These are phyloP conservation scores for Fraxinus platypoda DNA, from an alignment of 305 asterid species.

Conservation along the genomic window DNA sequence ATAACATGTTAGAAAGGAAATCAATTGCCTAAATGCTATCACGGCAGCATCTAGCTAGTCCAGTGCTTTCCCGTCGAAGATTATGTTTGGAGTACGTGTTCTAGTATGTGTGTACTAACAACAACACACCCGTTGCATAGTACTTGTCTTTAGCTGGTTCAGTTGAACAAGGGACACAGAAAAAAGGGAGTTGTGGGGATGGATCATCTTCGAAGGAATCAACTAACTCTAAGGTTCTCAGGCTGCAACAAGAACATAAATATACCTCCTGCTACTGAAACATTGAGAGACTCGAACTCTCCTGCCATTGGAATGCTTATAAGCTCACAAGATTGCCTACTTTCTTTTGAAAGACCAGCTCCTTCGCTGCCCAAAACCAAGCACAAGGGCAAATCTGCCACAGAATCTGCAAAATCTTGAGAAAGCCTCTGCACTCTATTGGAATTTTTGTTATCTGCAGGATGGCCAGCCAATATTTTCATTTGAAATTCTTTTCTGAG, in stretches of 20 bases:
- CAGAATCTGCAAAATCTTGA: conserved; percentile 50
- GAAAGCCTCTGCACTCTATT: conserved; percentile 44
- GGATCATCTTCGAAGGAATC: background rate
- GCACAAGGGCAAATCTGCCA: conserved; percentile 52
- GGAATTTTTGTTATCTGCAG: conserved; percentile 34
- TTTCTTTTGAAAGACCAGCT: conserved; percentile 61
- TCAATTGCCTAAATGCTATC: background rate
- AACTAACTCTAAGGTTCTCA: conserved; percentile 10
- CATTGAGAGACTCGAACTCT: conserved; percentile 83
- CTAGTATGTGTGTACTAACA: background rate
- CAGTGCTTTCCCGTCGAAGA: background rate
- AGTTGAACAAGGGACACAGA: background rate
- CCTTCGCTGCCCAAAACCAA: conserved; percentile 93
- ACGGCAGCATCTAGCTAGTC: background rate
- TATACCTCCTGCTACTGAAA: conserved; percentile 94
- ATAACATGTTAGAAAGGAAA: background rate
- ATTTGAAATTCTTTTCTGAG: conserved; percentile 44
- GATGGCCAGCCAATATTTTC: conserved; percentile 89
- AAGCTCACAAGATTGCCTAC: conserved; percentile 62
- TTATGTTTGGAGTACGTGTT: background rate
- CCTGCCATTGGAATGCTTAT: conserved; percentile 85
- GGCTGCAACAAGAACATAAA: conserved; percentile 83
- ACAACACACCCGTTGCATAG: background rate
- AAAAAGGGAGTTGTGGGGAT: background rate
- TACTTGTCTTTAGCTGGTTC: background rate